Evolutionary conservation across 495 filamentous ascomycete species (phyloP), one percentile per base, ranked within the genome.

Genomic region (Talaromyces adpressus): DNA sequence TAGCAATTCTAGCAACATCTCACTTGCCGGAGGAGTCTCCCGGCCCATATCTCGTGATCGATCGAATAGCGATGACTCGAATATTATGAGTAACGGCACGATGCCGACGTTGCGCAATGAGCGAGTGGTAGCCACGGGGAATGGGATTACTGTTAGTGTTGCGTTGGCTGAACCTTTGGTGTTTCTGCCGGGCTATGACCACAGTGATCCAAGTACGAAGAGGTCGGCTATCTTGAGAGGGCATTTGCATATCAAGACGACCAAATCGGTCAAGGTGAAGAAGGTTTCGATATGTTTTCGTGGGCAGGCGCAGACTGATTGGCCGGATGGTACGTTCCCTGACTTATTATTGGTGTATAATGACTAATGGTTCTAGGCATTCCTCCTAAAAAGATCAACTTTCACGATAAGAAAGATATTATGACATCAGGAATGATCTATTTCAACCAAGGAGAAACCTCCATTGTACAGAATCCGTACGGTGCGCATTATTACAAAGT

Each of bases 251-350:
- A 72, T 98, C 59, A 87, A 87, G 65, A 83, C 97, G 9, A 89
- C 88, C 47, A 98, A 98, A 74, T 89, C 87, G 67, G 87, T 91
- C 45, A 98, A 98, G 78, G 89, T 98, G 64, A 97, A 96, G 79
- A 87, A 92, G n/a, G 84, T 98, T 30, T 91, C 89, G 5, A 78
- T 98, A 57, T 90, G 88, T 66, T 93, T 98, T 67, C 83, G 86
- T 30, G 94, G 93, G 18, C 89, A 88, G 70, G 89, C 92, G 2
- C 86, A 89, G 65, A 98, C 94, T 0, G 92, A 96, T 70, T 98
- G 94, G 94, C 94, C 95, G 22, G 94, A 98, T 80, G 94, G 89
- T 90, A 75, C 14, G 36, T 39, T 39, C 25, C 25, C 25, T 27
- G 25, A 27, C 25, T 27, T 4, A 27, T 27, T 27, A 27, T 27